A percentile compares a stretch with the other conserved stretches of the same genome.
phyloP scores from a whole-genome alignment of 169 alveolate genomes.

The Plasmodium billcollinsi region DNA sequence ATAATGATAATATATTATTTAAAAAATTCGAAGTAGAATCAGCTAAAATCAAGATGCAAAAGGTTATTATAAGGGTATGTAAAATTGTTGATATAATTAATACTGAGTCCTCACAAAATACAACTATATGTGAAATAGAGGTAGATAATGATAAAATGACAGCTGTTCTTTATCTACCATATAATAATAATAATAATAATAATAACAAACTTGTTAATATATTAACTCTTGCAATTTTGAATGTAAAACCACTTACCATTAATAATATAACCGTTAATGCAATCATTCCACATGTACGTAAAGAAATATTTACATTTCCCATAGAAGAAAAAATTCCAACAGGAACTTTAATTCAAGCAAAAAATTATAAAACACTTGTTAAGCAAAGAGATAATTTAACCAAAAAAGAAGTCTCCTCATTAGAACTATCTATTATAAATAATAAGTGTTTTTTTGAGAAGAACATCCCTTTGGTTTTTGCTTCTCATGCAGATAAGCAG shows the following conservation, averaged over 20 bases:
- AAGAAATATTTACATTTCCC: slow-evolving; percentile 18
- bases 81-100: slow-evolving; percentile 44
- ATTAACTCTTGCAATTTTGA: slow-evolving; percentile 47
- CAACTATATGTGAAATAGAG: slow-evolving; percentile 47
- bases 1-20: slow-evolving; percentile 65
- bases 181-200: not conserved
- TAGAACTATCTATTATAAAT: slow-evolving; percentile 41
- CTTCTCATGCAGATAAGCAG: slow-evolving; percentile 38
- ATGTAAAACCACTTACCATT: slow-evolving; percentile 55
- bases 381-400: slow-evolving; percentile 72
- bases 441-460: slow-evolving; percentile 55
- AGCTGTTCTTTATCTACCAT: slow-evolving; percentile 40
- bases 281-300: slow-evolving; percentile 64
- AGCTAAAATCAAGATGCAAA: slow-evolving; percentile 44
- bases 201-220: not conserved
- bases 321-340: slow-evolving; percentile 24
- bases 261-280: slow-evolving; percentile 65
- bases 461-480: slow-evolving; percentile 49
- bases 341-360: slow-evolving; percentile 48
- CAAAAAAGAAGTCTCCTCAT: slow-evolving; percentile 34
- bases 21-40: slow-evolving; percentile 64
- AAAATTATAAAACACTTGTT: slow-evolving; percentile 64
- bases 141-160: slow-evolving; percentile 33
- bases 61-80: slow-evolving; percentile 56
- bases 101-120: not conserved